Evolutionary conservation across 2,329 filamentous ascomycete genomes (phyloP), one percentile per base, ranked within the genome.

Genomic region (Epichloe gansuensis): DNA sequence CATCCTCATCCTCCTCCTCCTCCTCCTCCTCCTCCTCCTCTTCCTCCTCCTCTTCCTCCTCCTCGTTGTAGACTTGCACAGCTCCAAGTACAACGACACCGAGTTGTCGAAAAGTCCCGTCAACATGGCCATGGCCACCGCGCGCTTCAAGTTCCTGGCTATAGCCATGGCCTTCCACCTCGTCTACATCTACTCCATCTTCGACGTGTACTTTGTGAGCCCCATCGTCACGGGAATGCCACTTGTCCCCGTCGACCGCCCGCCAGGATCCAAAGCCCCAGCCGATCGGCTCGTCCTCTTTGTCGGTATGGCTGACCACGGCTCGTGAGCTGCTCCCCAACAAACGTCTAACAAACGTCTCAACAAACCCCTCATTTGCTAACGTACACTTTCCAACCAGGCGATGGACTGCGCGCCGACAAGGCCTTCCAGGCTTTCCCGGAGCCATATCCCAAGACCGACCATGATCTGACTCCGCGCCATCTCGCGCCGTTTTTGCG

Each of bases 161-260:
- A 80, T 95, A 65, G 93, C 93, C 60, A 79, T 96, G 64, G 73
- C 91, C 55, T 98, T 98, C 67, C 93, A 98, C 70, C 68, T 97
- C 51, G 80, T 95, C 58, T 98, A 98, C 68, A 85, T 95, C 52
- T 87, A 85, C 65, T 95, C 89, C 54, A 97, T 97, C 63, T 98
- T 98, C 71, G 90, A 96, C 68, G 93, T 97, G 57, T 97, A 98
- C 71, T 98, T 98, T 65, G 89, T 96, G 64, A 96, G 89, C 66
- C 93, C 93, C 21, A 93, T 98, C 60, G 93, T 98, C 51, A 86
- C 85, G 72, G 93, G 93, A 64, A 98, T 98, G 93, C 81, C 79
- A 62, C 78, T 89, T 54, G 90, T 89, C 68, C 71, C 74, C 45
- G 75, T 94, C 39, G 80, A 89, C 54, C 76, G 83, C 51, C 71